phyloP scores from a whole-genome alignment of 768 basidiomycete species.

The Tephrocybe sp. region DNA sequence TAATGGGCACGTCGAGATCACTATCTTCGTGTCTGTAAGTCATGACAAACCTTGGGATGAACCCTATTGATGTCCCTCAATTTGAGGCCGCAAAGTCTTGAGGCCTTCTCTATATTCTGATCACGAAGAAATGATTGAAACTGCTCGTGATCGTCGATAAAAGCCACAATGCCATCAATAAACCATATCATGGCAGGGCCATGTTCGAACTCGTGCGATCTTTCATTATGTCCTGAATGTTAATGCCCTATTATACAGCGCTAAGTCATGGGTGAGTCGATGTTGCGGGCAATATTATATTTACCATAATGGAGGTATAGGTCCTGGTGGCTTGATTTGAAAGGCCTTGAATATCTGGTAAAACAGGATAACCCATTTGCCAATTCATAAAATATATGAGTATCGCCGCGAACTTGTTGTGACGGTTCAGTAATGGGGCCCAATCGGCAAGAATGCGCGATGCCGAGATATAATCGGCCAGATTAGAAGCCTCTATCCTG shows the following conservation, averaged over 20 bases:
- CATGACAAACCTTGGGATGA: slow-evolving; percentile 25
- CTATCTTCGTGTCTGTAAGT: background rate
- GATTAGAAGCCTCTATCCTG: slow-evolving; percentile 28
- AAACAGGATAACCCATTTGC: slow-evolving; percentile 16
- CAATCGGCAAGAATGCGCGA: slow-evolving; percentile 26
- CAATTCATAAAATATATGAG: slow-evolving; percentile 30
- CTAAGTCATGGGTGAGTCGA: background rate
- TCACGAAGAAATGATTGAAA: slow-evolving; percentile 26
- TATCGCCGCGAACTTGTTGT: slow-evolving; percentile 25
- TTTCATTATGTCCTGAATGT: background rate
- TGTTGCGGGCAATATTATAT: background rate
- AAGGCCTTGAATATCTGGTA: background rate
- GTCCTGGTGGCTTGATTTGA: slow-evolving; percentile 6
- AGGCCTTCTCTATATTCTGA: slow-evolving; percentile 16
- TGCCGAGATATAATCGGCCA: slow-evolving; percentile 23
- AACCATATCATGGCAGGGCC: background rate
- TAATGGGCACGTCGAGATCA: background rate
- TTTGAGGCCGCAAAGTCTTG: slow-evolving; percentile 19
- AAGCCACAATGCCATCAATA: slow-evolving; percentile 13
- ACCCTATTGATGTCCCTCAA: slow-evolving; percentile 23
- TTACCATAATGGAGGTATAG: slow-evolving; percentile 20
- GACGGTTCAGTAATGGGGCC: slow-evolving; percentile 27
- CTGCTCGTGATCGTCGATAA: slow-evolving; percentile 23
- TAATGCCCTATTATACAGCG: slow-evolving; percentile 2
- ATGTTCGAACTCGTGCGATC: background rate